phyloP scores from a whole-genome alignment of 345 rosid genomes.

The Pugionium dolabratum region DNA sequence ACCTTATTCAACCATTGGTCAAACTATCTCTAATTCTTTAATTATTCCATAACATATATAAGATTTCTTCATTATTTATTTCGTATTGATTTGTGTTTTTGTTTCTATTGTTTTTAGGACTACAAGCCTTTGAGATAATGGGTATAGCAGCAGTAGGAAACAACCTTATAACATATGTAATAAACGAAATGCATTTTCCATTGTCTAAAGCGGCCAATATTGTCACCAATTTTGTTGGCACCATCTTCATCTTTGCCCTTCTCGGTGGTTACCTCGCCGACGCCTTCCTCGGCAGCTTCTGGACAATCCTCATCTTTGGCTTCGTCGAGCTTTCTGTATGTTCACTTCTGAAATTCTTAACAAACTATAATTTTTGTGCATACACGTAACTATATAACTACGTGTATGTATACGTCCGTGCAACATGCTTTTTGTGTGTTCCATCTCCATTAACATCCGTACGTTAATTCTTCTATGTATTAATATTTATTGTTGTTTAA shows the following conservation, averaged over 20 bases:
- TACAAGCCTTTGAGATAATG: constrained; percentile 96
- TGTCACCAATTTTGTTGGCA: constrained; percentile 93
- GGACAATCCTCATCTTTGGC: constrained; percentile 94
- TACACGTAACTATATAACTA: constrained; percentile 23
- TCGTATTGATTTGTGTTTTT: background rate
- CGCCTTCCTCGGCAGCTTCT: constrained; percentile 90
- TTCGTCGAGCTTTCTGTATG: constrained; percentile 92
- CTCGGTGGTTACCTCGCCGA: constrained; percentile 94
- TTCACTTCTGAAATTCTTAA: background rate
- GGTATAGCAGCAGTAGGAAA: constrained; percentile 96
- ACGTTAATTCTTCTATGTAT: background rate
- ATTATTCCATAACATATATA: constrained; percentile 15
- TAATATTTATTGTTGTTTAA: background rate
- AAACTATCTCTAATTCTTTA: constrained; percentile 9
- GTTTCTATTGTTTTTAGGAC: constrained; percentile 48
- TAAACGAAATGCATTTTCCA: constrained; percentile 92
- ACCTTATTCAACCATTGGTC: constrained; percentile 36
- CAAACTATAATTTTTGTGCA: background rate
- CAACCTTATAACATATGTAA: constrained; percentile 94
- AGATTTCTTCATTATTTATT: constrained; percentile 7
- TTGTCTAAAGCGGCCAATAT: constrained; percentile 81
- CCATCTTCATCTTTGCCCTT: constrained; percentile 80
- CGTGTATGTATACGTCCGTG: constrained; percentile 7
- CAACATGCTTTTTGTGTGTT: constrained; percentile 18
- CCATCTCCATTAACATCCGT: background rate